These are phyloP conservation scores for Saccharum spontaneum DNA, from an alignment of 176 grass and related monocot species.

Conservation along the genomic window DNA sequence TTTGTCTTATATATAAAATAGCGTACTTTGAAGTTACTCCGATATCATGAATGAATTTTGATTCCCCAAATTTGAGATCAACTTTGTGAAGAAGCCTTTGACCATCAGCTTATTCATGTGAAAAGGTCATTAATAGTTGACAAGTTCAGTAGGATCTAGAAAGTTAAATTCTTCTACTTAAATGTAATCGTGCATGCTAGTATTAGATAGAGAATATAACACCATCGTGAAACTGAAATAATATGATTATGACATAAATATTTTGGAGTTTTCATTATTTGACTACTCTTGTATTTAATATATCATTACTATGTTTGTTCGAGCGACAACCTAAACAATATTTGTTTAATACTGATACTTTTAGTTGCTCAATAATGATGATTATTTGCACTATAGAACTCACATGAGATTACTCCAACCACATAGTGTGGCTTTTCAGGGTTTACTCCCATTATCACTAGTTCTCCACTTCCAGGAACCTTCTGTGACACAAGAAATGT, in stretches of 20 bases:
- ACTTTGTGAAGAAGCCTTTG: constrained; percentile 46
- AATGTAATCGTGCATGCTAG: no score
- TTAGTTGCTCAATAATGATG: not conserved
- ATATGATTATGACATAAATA: no score
- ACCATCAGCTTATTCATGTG: constrained; percentile 37
- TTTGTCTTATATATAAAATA: not conserved
- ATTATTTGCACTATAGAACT: not conserved
- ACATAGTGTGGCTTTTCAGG: constrained; percentile 29
- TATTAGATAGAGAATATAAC: no score
- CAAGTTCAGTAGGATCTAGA: not conserved
- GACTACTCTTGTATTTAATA: not conserved
- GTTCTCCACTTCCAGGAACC: constrained; percentile 32
- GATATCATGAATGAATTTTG: constrained; percentile 40
- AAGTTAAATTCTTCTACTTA: no score
- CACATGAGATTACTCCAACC: constrained; percentile 46
- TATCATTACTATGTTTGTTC: not conserved
- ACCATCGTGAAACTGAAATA: no score
- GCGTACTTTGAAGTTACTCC: constrained; percentile 16
- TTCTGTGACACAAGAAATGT: not conserved
- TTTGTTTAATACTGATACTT: not conserved
- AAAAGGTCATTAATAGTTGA: not conserved
- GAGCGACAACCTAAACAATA: not conserved
- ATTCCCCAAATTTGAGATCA: constrained; percentile 39
- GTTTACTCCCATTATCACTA: constrained; percentile 35
- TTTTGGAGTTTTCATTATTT: no score